Evolutionary conservation across 2,329 filamentous ascomycete species (phyloP).

Genomic region (Elsinoe australis): DNA sequence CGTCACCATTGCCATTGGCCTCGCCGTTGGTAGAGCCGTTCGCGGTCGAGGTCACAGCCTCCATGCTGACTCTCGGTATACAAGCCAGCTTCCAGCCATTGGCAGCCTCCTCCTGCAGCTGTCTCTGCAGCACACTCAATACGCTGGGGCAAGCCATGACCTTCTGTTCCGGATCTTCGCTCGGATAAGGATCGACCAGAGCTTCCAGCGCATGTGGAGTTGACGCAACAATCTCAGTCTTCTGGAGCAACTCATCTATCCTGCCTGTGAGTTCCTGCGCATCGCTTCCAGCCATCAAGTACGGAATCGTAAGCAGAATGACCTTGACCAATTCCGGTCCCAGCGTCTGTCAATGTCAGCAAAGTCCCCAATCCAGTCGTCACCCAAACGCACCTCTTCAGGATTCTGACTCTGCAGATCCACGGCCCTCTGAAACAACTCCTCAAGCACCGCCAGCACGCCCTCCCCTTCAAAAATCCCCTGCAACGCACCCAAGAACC

Average conservation of each 20-base stretch:
- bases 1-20: constrained; percentile 58
- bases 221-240: constrained; percentile 88
- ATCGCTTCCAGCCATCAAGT: constrained; percentile 64
- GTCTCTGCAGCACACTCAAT: constrained; percentile 74
- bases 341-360: constrained; percentile 41
- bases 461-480: constrained; percentile 74
- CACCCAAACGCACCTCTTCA: constrained; percentile 64
- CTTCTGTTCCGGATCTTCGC: constrained; percentile 50
- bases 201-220: constrained; percentile 78
- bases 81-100: constrained; percentile 67
- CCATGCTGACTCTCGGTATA: constrained; percentile 44
- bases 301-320: constrained; percentile 89
- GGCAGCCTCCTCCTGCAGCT: constrained; percentile 68
- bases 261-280: constrained; percentile 63
- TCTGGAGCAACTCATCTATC: constrained; percentile 73
- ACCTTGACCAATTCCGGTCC: constrained; percentile 88
- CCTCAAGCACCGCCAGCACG: constrained; percentile 74
- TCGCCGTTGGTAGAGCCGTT: constrained; percentile 39
- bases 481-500: constrained; percentile 83
- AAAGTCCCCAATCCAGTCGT: neutral
- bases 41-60: constrained; percentile 17
- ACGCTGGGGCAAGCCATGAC: constrained; percentile 60
- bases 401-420: constrained; percentile 88
- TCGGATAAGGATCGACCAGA: constrained; percentile 74
- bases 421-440: constrained; percentile 85